A percentile compares a stretch with the other conserved stretches of the same genome.
These are phyloP conservation scores for Saturnispora quitensis DNA, from an alignment of 805 yeast genomes.

Conservation along the genomic window DNA sequence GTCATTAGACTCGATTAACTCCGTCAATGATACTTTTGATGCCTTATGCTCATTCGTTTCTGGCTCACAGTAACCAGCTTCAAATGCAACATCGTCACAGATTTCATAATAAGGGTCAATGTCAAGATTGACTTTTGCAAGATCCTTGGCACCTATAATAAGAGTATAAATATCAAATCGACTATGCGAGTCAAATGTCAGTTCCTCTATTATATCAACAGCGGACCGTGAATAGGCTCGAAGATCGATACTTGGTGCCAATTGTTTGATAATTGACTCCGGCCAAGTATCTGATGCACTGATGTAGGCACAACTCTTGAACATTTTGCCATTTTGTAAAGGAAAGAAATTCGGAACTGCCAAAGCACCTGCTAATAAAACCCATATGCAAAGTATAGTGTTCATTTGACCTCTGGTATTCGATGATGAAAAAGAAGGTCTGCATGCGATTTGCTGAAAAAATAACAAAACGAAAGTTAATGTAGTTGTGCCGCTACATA, in stretches of 20 bases:
- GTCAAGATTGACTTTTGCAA: constrained; percentile 19
- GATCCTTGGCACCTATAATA: constrained; percentile 20
- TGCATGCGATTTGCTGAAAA: neutral
- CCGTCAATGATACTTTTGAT: constrained; percentile 12
- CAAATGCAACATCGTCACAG: constrained; percentile 25
- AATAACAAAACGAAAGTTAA: neutral
- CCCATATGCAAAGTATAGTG: neutral
- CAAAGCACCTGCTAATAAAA: neutral
- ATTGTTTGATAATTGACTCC: neutral
- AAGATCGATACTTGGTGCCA: neutral
- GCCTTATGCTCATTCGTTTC: constrained; percentile 11
- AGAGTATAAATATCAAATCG: constrained; percentile 15
- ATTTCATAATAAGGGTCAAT: constrained; percentile 20
- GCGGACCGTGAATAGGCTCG: neutral
- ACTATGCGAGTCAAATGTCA: neutral
- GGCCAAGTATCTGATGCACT: constrained; percentile 17
- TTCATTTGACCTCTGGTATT: neutral
- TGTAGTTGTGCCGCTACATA: too few relatives aligned
- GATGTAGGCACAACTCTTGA: constrained; percentile 27
- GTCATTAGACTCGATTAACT: constrained; percentile 14
- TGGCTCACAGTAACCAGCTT: constrained; percentile 18
- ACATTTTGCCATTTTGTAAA: constrained; percentile 14
- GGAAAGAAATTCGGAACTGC: constrained; percentile 13
- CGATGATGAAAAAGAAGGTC: neutral
- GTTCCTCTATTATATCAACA: neutral